Base-by-base conservation (phyloP, 139 green algal genomes). In the Desmodesmus armatus region DNA sequence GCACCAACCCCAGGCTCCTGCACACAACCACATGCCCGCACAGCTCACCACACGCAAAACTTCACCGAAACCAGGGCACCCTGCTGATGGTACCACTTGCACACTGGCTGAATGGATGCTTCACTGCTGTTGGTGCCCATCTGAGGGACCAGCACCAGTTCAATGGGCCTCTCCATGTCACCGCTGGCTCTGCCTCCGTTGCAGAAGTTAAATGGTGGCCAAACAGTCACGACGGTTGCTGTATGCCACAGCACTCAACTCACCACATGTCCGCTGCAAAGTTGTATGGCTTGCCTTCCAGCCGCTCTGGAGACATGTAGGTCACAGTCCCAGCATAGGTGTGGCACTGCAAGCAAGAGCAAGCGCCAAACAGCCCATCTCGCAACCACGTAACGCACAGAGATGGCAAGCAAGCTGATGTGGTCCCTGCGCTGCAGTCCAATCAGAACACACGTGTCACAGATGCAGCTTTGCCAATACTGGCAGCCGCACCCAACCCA, bases 281-380 rank as follows among this genome's bases (percentile, higher is more conserved):
- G 39, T 88, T 91, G 91, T 99, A 99, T 4, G 92, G 85, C 69
- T 93, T 78, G 31, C 39, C 39, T 40, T 83, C 37, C 78, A 99
- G 96, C 47, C 97, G 94, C 93, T 99, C 97, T 0, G 97, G 97
- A 0, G 93, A 97, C 97, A 99, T 99, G 92, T 99, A 99, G 1
- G 97, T 99, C 25, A 98, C 96, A 0, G 97, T 99, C 58, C 97
- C 97, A 43, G 94, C 79, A 82, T 96, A 98, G 2, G 95, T 98
- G 76, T 94, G 81, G 92, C 95, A 98, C 92, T 96, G 89, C 67
- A 55, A 43, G 65, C 33, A 27, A 43, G 9, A 49, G 33, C 65
- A 74, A n/a, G 0, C 21, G 60, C 60, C 60, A 9, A 27, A 35
- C 60, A 27, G 6, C 7, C 21, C 25, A 69, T 27, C 21, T n/a